phyloP scores from a whole-genome alignment of 2,329 filamentous ascomycete species.

The Diatrype stigma region DNA sequence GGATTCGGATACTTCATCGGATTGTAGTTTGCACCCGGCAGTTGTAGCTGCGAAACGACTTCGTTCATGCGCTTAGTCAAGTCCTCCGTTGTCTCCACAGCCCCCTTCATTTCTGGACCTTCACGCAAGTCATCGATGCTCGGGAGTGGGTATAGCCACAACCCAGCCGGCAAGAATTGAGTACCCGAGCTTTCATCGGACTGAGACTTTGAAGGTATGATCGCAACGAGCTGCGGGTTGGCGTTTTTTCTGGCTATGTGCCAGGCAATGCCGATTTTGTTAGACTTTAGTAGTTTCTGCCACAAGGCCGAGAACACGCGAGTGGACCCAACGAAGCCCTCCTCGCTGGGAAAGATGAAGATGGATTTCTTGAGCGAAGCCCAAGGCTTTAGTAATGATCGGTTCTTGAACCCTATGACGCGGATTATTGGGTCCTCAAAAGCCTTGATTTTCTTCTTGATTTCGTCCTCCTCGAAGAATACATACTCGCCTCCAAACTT shows the following conservation, averaged over 20 bases:
- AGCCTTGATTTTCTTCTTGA: slow-evolving; percentile 63
- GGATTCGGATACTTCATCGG: slow-evolving; percentile 88
- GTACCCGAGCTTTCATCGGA: slow-evolving; percentile 61
- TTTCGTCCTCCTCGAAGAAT: slow-evolving; percentile 79
- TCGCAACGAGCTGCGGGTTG: slow-evolving; percentile 72
- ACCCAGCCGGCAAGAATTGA: slow-evolving; percentile 71
- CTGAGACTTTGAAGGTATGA: slow-evolving; percentile 70
- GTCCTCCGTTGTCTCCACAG: slow-evolving; percentile 57
- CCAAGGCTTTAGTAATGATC: slow-evolving; percentile 72
- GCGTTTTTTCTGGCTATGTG: slow-evolving; percentile 80
- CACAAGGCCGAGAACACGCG: slow-evolving; percentile 89
- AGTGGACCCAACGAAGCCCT: slow-evolving; percentile 84
- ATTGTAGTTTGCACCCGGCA: slow-evolving; percentile 81
- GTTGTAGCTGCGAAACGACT: slow-evolving; percentile 79
- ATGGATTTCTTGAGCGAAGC: slow-evolving; percentile 80
- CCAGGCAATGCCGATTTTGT: slow-evolving; percentile 86
- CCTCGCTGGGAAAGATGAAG: slow-evolving; percentile 92
- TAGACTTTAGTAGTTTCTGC: slow-evolving; percentile 73
- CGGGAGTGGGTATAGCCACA: slow-evolving; percentile 86
- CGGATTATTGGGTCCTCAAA: slow-evolving; percentile 82
- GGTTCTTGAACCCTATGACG: slow-evolving; percentile 90
- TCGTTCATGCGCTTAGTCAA: slow-evolving; percentile 78
- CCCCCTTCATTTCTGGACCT: slow-evolving; percentile 57
- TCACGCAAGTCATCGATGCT: slow-evolving; percentile 85
- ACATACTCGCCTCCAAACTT: slow-evolving; percentile 93